These are phyloP conservation scores for Nothophoma quercina DNA, from an alignment of 2,329 filamentous ascomycete species.

Conservation along the genomic window DNA sequence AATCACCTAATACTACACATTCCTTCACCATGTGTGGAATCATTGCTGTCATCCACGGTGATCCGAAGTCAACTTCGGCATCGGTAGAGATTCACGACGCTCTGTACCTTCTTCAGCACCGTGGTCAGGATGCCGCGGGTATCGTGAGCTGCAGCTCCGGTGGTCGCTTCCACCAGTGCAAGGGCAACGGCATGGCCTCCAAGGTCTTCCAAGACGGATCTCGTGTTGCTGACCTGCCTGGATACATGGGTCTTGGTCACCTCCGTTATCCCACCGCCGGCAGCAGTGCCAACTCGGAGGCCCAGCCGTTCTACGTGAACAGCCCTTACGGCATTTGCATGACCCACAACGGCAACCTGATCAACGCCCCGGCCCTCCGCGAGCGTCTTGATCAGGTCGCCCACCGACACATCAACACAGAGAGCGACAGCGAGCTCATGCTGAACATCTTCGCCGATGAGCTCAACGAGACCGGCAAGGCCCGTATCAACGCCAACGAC, in stretches of 20 bases:
- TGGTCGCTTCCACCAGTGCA: constrained; percentile 86
- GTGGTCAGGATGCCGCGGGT: constrained; percentile 87
- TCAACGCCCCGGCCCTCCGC: constrained; percentile 76
- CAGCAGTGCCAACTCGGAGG: constrained; percentile 82
- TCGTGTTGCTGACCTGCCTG: constrained; percentile 76
- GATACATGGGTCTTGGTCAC: constrained; percentile 87
- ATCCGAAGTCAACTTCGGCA: constrained; percentile 49
- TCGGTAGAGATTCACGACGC: constrained; percentile 57
- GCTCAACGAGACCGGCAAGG: constrained; percentile 80
- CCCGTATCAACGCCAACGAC: constrained; percentile 79
- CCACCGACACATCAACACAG: constrained; percentile 87
- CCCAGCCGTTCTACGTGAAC: constrained; percentile 94
- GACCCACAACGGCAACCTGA: constrained; percentile 87
- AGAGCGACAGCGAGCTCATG: constrained; percentile 86
- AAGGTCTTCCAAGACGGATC: constrained; percentile 85
- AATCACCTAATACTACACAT: constrained; percentile 10
- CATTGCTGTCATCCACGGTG: constrained; percentile 58
- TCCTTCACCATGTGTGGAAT: constrained; percentile 59
- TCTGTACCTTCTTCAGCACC: constrained; percentile 56
- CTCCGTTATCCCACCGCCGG: constrained; percentile 90
- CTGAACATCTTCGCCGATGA: constrained; percentile 88
- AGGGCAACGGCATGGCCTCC: constrained; percentile 86
- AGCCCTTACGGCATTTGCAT: constrained; percentile 81
- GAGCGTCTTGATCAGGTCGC: constrained; percentile 78
- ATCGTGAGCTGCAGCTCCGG: constrained; percentile 78